Evolutionary conservation across 192 early-diverging fungal species (phyloP), one percentile per base, ranked within the genome.

Genomic region (Coemansia sp.): DNA sequence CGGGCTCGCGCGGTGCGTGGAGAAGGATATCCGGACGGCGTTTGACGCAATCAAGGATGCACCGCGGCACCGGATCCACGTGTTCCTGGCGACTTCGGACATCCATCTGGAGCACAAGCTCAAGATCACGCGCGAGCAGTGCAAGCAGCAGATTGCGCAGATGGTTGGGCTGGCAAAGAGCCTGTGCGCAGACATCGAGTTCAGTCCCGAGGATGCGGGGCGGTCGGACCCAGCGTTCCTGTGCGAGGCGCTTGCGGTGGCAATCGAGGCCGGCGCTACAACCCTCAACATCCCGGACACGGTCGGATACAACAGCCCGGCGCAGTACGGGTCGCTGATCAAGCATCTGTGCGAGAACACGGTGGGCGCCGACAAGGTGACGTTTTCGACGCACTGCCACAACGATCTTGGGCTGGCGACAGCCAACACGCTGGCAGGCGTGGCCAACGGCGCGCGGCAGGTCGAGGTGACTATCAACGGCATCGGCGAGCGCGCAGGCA

Each of bases 251-350:
- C 80, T 98, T 21, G 86, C 82, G 5, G 87, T 86, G 42, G 94
- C 96, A 41, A 92, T 95, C 64, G 85, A 86, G 65, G 95, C 95
- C 11, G 97, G 96, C 42, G 96, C 95, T 13, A 94, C 92, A 2
- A 98, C 95, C 7, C 77, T 98, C 57, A 98, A 98, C 76, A 96
- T 98, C 62, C 95, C 96, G n/a, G 96, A 98, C 72, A 98, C 97
- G 0, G 97, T 98, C 26, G 97, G 97, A 0, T 97, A 97, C 85
- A 95, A 92, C 72, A 92, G 85, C 19, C 97, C 97, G 8, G 85
- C 89, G 51, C 91, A 98, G 80, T 96, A 94, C 74, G 97, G 95
- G 9, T 75, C 69, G 15, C 84, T 94, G 77, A 94, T 98, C 74
- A 87, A 88, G 64, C 90, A 95, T 76, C 76, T 97, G 69, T 82